Conservation (phyloP, 2,329 filamentous ascomycete species). For the Delphinella strobiligena region DNA sequence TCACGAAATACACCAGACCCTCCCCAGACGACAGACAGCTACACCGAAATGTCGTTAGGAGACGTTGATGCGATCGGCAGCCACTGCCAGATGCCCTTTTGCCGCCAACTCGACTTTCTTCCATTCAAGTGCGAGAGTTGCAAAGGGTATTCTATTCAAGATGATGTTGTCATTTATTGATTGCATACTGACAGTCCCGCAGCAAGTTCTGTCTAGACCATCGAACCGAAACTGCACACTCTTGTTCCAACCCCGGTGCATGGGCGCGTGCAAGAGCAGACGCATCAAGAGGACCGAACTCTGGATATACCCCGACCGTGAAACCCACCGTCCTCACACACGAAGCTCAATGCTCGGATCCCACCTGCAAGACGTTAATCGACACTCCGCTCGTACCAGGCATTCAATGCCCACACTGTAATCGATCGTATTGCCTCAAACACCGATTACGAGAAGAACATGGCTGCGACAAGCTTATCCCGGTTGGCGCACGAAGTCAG, state of each 20-base stretch:
- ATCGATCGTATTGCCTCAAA: slow-evolving; percentile 64
- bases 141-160: too few species aligned
- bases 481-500: slow-evolving; percentile 42
- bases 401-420: slow-evolving; percentile 60
- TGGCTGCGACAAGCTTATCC: slow-evolving; percentile 65
- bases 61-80: slow-evolving; percentile 78
- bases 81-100: slow-evolving; percentile 86
- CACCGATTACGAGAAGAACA: slow-evolving; percentile 72
- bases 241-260: slow-evolving; percentile 48
- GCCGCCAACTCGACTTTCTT: slow-evolving; percentile 90
- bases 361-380: slow-evolving; percentile 57
- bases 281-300: too few species aligned
- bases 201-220: slow-evolving; percentile 76
- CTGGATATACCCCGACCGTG: slow-evolving; percentile 21
- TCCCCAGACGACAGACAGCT: too few species aligned
- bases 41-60: slow-evolving; percentile 63
- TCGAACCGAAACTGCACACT: slow-evolving; percentile 72
- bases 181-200: slow-evolving; percentile 5
- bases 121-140: slow-evolving; percentile 92
- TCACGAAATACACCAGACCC: too few species aligned
- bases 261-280: slow-evolving; percentile 43
- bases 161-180: too few species aligned
- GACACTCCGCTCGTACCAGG: slow-evolving; percentile 56
- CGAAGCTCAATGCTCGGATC: slow-evolving; percentile 56
- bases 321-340: slow-evolving; percentile 47